Conservation (phyloP, 2,329 filamentous ascomycete species). For the Scedosporium aurantiacum region DNA sequence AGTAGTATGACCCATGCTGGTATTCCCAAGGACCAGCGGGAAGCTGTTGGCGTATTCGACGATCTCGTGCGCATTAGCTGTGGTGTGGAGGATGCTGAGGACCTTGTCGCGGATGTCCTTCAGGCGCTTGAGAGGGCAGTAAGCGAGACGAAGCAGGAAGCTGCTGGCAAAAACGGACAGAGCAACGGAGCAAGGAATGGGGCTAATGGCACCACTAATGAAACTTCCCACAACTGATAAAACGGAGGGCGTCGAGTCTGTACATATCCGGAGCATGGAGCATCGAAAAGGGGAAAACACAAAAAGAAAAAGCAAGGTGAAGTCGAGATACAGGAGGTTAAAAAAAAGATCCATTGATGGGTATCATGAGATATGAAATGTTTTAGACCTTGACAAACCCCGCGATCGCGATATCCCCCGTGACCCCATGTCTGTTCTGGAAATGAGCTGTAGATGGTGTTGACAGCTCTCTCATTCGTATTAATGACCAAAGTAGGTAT, state of each 20-base stretch:
- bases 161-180: neutral
- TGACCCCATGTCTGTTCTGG: no score
- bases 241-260: neutral
- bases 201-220: conserved; percentile 12
- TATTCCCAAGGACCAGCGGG: conserved; percentile 80
- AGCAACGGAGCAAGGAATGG: conserved; percentile 12
- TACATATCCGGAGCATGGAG: neutral
- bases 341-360: neutral
- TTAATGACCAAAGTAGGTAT: no score
- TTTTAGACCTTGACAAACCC: no score
- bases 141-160: conserved; percentile 12
- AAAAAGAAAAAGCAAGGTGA: neutral
- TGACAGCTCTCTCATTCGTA: no score
- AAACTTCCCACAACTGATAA: neutral
- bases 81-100: conserved; percentile 81
- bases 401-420: no score
- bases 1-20: conserved; percentile 95
- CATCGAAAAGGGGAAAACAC: neutral
- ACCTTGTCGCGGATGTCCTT: conserved; percentile 71
- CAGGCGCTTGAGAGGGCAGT: conserved; percentile 73
- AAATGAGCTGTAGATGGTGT: no score
- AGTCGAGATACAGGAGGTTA: neutral
- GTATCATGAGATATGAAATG: no score
- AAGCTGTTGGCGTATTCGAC: conserved; percentile 88
- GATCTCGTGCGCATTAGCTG: conserved; percentile 90